Evolutionary conservation across 2,329 filamentous ascomycete species (phyloP).

Genomic region (Ilyonectria destructans): DNA sequence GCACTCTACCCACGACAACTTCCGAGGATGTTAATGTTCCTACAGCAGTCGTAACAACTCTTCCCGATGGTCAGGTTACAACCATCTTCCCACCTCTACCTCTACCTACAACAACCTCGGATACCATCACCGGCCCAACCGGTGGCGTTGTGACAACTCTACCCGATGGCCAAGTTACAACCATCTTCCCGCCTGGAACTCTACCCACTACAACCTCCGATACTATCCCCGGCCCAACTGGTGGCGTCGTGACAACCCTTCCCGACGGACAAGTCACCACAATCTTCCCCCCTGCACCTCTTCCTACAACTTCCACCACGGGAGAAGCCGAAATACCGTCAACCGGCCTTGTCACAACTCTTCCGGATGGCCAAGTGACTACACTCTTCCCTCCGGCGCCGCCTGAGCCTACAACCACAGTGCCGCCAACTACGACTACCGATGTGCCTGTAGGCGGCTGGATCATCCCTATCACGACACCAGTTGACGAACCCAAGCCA

Average conservation of each 20-base stretch:
- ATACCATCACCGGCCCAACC: no score
- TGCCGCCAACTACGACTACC: neutral
- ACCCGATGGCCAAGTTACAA: no score
- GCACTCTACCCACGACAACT: neutral
- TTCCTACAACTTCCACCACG: neutral
- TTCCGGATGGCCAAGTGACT: neutral
- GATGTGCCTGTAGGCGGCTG: neutral
- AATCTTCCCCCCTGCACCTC: no score
- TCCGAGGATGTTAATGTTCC: neutral
- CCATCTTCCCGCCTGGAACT: no score
- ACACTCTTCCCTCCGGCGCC: neutral
- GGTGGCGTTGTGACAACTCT: no score
- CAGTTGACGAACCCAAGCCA: neutral
- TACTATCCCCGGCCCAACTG: no score
- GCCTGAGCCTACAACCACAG: neutral
- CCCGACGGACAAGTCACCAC: no score
- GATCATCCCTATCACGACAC: slow-evolving; percentile 1
- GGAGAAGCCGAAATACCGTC: neutral
- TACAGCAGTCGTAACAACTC: neutral
- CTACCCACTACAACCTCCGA: no score
- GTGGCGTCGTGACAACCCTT: no score
- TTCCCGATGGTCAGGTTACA: neutral
- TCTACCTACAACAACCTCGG: no score
- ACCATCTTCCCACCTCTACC: neutral
- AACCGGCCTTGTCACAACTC: neutral